Conservation (phyloP, 768 basidiomycete species). For the Kockovaella imperatae region DNA sequence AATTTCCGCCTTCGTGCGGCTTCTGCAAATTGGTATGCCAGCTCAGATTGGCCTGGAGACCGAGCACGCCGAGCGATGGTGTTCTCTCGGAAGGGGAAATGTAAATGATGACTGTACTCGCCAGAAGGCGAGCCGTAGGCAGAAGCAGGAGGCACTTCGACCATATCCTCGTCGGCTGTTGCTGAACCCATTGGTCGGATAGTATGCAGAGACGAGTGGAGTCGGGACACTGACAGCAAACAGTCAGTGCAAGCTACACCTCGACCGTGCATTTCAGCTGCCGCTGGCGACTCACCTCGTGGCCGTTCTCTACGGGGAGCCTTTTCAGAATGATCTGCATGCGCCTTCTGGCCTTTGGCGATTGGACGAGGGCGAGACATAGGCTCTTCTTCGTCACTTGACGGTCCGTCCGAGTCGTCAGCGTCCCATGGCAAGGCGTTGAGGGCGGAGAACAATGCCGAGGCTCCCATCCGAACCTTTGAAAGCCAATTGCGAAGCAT, state of each 20-base stretch:
- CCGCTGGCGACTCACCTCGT: neutral
- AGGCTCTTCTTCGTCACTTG: slow-evolving; percentile 22
- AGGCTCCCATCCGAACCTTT: slow-evolving; percentile 38
- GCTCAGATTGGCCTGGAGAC: slow-evolving; percentile 21
- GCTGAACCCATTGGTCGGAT: slow-evolving; percentile 24
- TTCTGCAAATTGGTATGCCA: slow-evolving; percentile 21
- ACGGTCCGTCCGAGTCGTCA: slow-evolving; percentile 15
- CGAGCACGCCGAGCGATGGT: slow-evolving; percentile 35
- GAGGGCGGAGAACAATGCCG: slow-evolving; percentile 36
- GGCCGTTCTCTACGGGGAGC: neutral
- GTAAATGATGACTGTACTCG: slow-evolving; percentile 10
- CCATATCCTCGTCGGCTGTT: neutral
- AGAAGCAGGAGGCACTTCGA: neutral
- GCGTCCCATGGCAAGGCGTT: slow-evolving; percentile 32
- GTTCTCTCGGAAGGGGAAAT: slow-evolving; percentile 39
- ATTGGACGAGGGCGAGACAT: slow-evolving; percentile 1
- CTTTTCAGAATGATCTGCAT: no score
- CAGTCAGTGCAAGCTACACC: no score
- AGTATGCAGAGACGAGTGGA: slow-evolving; percentile 34
- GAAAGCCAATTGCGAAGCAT: no score
- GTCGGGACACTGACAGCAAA: slow-evolving; percentile 16
- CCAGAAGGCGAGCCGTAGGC: no score
- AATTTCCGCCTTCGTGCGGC: slow-evolving; percentile 1
- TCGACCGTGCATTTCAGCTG: no score
- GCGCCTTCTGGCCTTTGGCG: no score